Evolutionary conservation across 2,329 filamentous ascomycete genomes (phyloP), one percentile per base, ranked within the genome.

Genomic region (Fusarium continuum): DNA sequence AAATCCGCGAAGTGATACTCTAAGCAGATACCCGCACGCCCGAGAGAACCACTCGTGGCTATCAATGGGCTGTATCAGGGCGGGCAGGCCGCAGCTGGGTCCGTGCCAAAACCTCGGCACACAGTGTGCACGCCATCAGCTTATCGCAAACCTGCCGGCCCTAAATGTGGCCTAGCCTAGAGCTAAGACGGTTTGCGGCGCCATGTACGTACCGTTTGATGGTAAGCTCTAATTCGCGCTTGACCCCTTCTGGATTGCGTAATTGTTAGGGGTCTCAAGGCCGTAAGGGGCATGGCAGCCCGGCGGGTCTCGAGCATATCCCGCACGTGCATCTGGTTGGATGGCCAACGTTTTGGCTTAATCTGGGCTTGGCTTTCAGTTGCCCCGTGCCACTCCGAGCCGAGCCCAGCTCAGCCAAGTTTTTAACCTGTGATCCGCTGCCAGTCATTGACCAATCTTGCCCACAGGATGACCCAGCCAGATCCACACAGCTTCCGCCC

Each of bases 101-200:
- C 55, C 25, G 67, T 69, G 60, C 50, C 11, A 34, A 31, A 45
- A 46, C 41, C 16, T 46, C 16, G 3, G 16, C 38, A 39, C 41
- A 71, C 69, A 61, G 69, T 70, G 62, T 61, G 65, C 67, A 67
- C 61, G 65, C 53, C 69, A 69, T 71, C 69, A 71, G 69, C 69
- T 70, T 69, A 71, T 71, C 69, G 67, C 59, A 66, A 64, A 70
- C 67, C 54, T 69, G 58, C 69, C 61, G 67, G 59, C 58, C 52
- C 61, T 67, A 58, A 54, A 68, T 63, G 28, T 44, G 57, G 67
- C 29, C 55, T 70, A 71, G 69, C 49, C 31, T 39, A 4, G 41
- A 50, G 46, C 65, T 69, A 64, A 66, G 41, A 56, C 45, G 44
- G 32, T 23, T 45, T 39, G 26, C 55, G 53, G 44, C 39, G 22